These are phyloP conservation scores for Rhizoclosmatium globosum DNA, from an alignment of 192 early-diverging fungal genomes.

Conservation along the genomic window DNA sequence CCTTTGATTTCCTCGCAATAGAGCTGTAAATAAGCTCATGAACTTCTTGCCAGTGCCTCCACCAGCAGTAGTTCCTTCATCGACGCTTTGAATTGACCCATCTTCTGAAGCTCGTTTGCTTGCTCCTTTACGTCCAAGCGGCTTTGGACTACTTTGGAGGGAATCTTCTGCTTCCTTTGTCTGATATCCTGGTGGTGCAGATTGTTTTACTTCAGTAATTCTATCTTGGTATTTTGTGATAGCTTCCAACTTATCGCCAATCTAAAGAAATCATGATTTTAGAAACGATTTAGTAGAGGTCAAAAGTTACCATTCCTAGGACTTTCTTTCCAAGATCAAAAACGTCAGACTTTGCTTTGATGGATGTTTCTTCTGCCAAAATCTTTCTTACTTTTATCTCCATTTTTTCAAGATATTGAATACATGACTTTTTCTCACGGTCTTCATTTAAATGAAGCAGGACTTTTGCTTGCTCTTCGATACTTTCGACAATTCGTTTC, in stretches of 20 bases:
- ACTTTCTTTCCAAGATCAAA: conserved; percentile 38
- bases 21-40: conserved; percentile 77
- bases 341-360: conserved; percentile 32
- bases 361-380: conserved; percentile 25
- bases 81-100: neutral
- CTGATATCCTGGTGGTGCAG: neutral
- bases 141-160: conserved; percentile 7
- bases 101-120: neutral
- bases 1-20: conserved; percentile 62
- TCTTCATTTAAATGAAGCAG: conserved; percentile 37
- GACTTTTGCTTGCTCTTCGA: conserved; percentile 40
- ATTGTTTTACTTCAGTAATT: conserved; percentile 3
- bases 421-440: conserved; percentile 43
- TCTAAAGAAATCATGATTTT: conserved; percentile 14
- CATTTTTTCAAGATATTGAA: conserved; percentile 36
- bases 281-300: neutral
- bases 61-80: neutral
- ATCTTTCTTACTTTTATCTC: conserved; percentile 34
- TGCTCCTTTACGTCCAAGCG: neutral
- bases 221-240: conserved; percentile 33
- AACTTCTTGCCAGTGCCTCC: conserved; percentile 52
- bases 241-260: conserved; percentile 41
- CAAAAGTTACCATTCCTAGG: conserved; percentile 37
- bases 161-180: conserved; percentile 28
- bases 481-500: conserved; percentile 39